Conservation (phyloP, 2,329 filamentous ascomycete species). For the Beauveria brongniartii region DNA sequence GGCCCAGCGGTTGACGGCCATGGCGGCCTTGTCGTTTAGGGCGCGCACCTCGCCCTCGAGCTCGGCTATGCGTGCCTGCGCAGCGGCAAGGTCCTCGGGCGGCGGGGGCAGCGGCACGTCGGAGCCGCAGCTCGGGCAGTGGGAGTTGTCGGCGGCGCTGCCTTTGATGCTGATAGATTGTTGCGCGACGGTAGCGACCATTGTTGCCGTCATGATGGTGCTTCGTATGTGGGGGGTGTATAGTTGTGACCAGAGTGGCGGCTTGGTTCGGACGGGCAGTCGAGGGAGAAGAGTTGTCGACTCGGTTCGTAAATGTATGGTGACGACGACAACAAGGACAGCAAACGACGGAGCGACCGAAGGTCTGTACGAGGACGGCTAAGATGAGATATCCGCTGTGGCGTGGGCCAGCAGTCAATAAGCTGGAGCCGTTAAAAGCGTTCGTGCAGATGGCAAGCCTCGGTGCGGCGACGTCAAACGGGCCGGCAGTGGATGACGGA, state of each 20-base stretch:
- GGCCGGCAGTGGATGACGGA: background rate
- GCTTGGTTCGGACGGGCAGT: background rate
- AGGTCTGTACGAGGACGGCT: background rate
- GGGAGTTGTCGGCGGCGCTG: constrained; percentile 20
- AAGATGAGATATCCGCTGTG: constrained; percentile 10
- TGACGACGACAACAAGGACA: background rate
- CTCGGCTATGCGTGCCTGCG: constrained; percentile 54
- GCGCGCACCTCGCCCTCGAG: constrained; percentile 62
- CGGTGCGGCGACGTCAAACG: background rate
- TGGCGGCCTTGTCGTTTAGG: constrained; percentile 63
- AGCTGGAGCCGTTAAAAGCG: background rate
- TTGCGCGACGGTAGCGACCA: constrained; percentile 28
- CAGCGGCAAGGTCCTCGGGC: constrained; percentile 39
- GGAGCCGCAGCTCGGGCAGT: constrained; percentile 46
- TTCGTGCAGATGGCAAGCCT: background rate
- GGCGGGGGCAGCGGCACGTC: constrained; percentile 25
- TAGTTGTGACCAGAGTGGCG: background rate
- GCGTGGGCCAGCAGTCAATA: background rate
- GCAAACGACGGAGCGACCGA: constrained; percentile 14
- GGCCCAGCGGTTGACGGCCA: constrained; percentile 57
- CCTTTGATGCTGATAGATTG: constrained; percentile 17
- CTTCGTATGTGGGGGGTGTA: background rate
- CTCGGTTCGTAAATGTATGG: background rate
- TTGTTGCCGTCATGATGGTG: constrained; percentile 19
- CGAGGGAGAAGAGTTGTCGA: background rate